phyloP scores from a whole-genome alignment of 495 filamentous ascomycete genomes.

The Penicillium herquei region DNA sequence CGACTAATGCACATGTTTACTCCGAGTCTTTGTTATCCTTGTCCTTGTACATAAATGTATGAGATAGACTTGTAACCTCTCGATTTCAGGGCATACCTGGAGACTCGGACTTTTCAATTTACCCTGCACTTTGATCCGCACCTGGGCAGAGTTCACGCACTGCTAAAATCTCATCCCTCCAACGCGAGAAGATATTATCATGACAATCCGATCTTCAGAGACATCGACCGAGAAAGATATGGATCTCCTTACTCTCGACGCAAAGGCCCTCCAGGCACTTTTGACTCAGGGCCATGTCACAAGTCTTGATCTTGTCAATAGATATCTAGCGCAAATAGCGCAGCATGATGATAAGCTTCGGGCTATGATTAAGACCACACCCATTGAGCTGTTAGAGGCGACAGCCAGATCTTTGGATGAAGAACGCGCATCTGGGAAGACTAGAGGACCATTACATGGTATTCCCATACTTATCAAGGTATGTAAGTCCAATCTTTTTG shows the following conservation, averaged over 20 bases:
- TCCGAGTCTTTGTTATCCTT: too few species aligned
- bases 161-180: too few species aligned
- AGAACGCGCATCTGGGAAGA: slow-evolving; percentile 20
- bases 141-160: too few species aligned
- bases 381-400: slow-evolving; percentile 26
- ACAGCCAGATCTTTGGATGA: slow-evolving; percentile 25
- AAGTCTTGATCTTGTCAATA: slow-evolving; percentile 43
- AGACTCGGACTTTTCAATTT: too few species aligned
- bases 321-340: slow-evolving; percentile 52
- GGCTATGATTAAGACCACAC: slow-evolving; percentile 37
- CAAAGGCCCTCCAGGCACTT: slow-evolving; percentile 39
- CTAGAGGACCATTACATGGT: slow-evolving; percentile 27
- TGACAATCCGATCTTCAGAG: neutral
- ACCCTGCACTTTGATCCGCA: too few species aligned
- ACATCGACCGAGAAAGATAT: neutral
- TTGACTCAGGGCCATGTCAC: slow-evolving; percentile 38
- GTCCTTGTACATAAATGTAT: too few species aligned
- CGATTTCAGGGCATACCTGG: too few species aligned
- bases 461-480: slow-evolving; percentile 28
- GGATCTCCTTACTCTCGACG: slow-evolving; percentile 40
- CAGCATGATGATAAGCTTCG: slow-evolving; percentile 35
- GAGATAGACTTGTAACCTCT: too few species aligned
- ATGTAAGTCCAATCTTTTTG: slow-evolving; percentile 7
- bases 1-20: too few species aligned
- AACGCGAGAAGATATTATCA: too few species aligned